Evolutionary conservation across 31 red algal genomes (phyloP).

Genomic region (Odonthalia washingtoniensis): DNA sequence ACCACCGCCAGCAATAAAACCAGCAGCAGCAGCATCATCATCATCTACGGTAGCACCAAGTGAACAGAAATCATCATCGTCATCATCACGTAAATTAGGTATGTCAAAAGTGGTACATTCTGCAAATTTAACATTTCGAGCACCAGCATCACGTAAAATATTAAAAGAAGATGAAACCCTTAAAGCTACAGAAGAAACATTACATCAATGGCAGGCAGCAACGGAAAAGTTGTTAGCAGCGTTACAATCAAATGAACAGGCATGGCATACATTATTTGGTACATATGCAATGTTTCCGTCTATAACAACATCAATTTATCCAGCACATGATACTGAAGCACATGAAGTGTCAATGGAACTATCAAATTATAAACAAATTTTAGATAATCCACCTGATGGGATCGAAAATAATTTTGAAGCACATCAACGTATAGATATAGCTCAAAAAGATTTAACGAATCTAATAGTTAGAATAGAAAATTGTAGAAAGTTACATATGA

Average conservation of each 20-base stretch:
- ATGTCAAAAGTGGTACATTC: no score
- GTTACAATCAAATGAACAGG: constrained; percentile 43
- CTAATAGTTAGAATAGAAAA: constrained; percentile 46
- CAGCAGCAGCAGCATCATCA: no score
- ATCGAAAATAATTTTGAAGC: constrained; percentile 46
- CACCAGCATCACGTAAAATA: constrained; percentile 32
- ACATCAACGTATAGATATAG: constrained; percentile 39
- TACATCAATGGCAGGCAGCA: constrained; percentile 44
- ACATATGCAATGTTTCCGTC: constrained; percentile 34
- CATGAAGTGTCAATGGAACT: constrained; percentile 20
- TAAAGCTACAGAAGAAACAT: constrained; percentile 30
- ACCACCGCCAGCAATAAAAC: no score
- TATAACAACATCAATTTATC: constrained; percentile 46
- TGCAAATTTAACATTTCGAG: no score
- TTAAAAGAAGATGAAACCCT: constrained; percentile 58
- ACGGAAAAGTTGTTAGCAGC: constrained; percentile 17
- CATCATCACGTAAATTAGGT: no score
- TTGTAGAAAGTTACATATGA: constrained; percentile 39
- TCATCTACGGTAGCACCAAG: no score
- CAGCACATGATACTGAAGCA: constrained; percentile 36
- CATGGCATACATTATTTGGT: constrained; percentile 50
- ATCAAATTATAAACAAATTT: not conserved
- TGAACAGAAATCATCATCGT: no score
- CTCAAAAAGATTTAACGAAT: constrained; percentile 48
- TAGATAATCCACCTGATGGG: constrained; percentile 6